These are phyloP conservation scores for Haematococcus lacustris DNA, from an alignment of 139 green algal genomes.

Conservation along the genomic window DNA sequence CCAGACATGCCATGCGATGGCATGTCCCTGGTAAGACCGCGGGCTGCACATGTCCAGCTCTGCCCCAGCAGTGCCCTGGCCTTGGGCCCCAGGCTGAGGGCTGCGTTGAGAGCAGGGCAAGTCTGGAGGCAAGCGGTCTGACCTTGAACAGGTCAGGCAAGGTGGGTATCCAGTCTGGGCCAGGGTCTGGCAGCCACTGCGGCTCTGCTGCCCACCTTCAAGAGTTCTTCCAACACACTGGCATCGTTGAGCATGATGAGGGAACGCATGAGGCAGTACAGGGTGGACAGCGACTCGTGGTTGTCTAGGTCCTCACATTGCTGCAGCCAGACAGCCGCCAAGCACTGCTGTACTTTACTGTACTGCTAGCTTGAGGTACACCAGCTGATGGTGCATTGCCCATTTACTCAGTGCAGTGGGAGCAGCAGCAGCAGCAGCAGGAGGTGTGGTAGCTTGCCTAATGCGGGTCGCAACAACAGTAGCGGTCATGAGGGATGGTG, in stretches of 20 bases:
- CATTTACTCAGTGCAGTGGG: not conserved
- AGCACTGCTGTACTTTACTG: not conserved
- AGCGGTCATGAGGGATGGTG: too few relatives aligned
- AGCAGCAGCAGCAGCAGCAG: not conserved
- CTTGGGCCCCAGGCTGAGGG: not conserved
- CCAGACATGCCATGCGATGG: too few relatives aligned
- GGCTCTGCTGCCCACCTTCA: conserved; percentile 30
- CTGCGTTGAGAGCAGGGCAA: not conserved
- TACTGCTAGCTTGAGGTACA: not conserved
- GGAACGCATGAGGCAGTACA: conserved; percentile 66
- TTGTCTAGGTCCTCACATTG: conserved; percentile 94
- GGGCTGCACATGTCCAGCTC: not conserved
- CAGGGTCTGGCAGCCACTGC: not conserved
- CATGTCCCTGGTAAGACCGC: too few relatives aligned
- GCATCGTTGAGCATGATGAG: conserved; percentile 92
- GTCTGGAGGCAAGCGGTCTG: too few relatives aligned
- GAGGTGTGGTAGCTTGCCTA: too few relatives aligned
- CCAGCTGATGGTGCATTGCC: not conserved
- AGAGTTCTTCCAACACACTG: conserved; percentile 73
- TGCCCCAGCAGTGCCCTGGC: not conserved
- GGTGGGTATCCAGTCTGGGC: not conserved
- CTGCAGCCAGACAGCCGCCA: conserved; percentile 15
- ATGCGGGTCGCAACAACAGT: too few relatives aligned
- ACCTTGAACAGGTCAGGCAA: not conserved
- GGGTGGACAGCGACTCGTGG: conserved; percentile 49